Base-by-base conservation (phyloP, 176 grass and related monocot species). In the Oryza meridionalis region DNA sequence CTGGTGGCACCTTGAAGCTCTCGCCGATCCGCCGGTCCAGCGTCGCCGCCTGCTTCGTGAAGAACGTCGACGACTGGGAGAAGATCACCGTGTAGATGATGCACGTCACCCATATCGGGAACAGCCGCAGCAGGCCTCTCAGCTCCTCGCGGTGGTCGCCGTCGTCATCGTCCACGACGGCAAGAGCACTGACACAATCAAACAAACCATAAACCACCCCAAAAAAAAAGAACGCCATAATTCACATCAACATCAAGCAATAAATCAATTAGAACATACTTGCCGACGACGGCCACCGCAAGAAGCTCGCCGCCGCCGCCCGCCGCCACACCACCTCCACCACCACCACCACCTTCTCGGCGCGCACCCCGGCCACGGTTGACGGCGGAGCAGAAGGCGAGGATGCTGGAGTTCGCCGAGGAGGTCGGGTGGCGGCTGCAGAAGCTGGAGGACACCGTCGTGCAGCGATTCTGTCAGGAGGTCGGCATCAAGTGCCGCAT, bases 51-150 rank as follows among this genome's bases (percentile, higher is more conserved):
- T 87, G 80, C 80, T 91, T 91, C 0, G 85, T 91, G 85, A 88
- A 91, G 21, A 91, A 77, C 9, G 89, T 91, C 11, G 76, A 79
- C 4, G 82, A 77, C 66, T 88, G 86, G 11, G 89, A 67, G 55
- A 82, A 88, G 17, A 77, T 74, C 19, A 85, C 38, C 27, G 81
- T 59, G 67, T 91, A 91, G 24, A 88, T 65, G 19, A 91, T 62
- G 83, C 88, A 81, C 12, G 88, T 77, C 38, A 84, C 88, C 88
- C 88, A 90, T 64, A 90, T 86, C 0, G 84, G 84, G 70, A 90
- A 82, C 43, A 90, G 40, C 16, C 37, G 65, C 38, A 61, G 66
- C 65, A 76, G 50, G 25, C 50, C 51, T 0, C 42, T 25, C 15
- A 77, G 51, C 5, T 68, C 86, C 17, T 82, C 53, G 19, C 26